Percentiles rank a stretch among this genome's conserved stretches.
phyloP scores from a whole-genome alignment of 805 yeast genomes.

The Sungouiozyma intestinalis region DNA sequence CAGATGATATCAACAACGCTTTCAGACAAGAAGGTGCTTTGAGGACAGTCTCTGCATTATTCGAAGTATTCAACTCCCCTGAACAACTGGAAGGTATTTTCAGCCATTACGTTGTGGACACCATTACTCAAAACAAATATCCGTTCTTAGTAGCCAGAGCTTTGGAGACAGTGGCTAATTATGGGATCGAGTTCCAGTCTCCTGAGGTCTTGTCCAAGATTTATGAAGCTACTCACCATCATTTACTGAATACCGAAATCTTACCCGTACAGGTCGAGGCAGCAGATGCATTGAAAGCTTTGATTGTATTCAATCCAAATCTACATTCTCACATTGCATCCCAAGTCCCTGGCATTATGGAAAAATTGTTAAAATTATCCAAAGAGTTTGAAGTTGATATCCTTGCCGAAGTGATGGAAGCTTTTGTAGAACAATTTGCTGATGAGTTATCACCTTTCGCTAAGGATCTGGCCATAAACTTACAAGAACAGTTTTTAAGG shows the following conservation, averaged over 20 bases:
- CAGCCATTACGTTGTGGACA: conserved; percentile 51
- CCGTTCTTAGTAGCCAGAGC: conserved; percentile 67
- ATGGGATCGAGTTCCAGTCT: conserved; percentile 28
- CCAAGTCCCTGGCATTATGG: conserved; percentile 75
- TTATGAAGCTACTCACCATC: conserved; percentile 33
- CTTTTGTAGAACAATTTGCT: conserved; percentile 80
- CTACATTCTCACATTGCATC: conserved; percentile 61
- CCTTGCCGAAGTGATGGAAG: conserved; percentile 86
- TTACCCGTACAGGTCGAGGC: conserved; percentile 79
- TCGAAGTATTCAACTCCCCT: conserved; percentile 29
- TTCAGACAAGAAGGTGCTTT: conserved; percentile 74
- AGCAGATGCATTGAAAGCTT: conserved; percentile 77
- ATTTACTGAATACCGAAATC: conserved; percentile 34
- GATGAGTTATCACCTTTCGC: conserved; percentile 87
- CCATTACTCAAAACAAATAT: conserved; percentile 40
- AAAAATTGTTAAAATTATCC: conserved; percentile 62
- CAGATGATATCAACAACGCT: conserved; percentile 32
- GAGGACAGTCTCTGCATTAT: conserved; percentile 65
- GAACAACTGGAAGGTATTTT: conserved; percentile 59
- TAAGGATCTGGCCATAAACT: conserved; percentile 45
- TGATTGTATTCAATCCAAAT: conserved; percentile 48
- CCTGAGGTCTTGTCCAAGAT: conserved; percentile 31
- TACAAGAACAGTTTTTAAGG: conserved; percentile 51
- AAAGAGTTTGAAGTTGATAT: conserved; percentile 79
- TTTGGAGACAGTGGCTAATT: conserved; percentile 43